phyloP scores from a whole-genome alignment of 306 rosid genomes.

The Gastrolobium villosum region DNA sequence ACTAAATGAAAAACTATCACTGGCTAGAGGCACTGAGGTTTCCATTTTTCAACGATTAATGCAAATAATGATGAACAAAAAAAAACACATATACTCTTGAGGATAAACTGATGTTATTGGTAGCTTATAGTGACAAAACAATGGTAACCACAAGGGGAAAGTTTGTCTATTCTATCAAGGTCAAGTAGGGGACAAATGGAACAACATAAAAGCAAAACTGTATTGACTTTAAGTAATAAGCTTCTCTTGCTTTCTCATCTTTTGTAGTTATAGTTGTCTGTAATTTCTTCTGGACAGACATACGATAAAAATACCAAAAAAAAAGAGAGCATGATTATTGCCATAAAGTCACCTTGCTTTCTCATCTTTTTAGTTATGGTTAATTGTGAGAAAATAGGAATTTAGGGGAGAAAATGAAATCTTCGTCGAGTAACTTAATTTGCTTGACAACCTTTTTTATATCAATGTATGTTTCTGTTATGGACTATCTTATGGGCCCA shows the following conservation, averaged over 20 bases:
- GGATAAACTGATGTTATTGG: conserved; percentile 54
- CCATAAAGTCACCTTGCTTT: background rate
- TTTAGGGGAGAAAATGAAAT: background rate
- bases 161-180: conserved; percentile 59
- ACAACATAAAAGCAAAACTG: conserved; percentile 55
- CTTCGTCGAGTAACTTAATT: conserved; percentile 12
- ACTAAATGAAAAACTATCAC: conserved; percentile 76
- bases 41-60: conserved; percentile 52
- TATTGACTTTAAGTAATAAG: conserved; percentile 48
- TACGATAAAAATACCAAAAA: conserved; percentile 7
- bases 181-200: conserved; percentile 70
- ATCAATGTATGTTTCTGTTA: no score
- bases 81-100: conserved; percentile 37
- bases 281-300: conserved; percentile 24
- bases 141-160: conserved; percentile 62
- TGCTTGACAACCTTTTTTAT: background rate
- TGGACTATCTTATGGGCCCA: no score
- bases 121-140: conserved; percentile 59
- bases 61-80: conserved; percentile 32
- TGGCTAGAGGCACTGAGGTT: conserved; percentile 61
- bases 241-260: conserved; percentile 45
- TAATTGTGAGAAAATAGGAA: background rate
- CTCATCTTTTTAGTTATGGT: conserved; percentile 20
- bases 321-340: no score
- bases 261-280: conserved; percentile 40